Evolutionary conservation across 2,329 filamentous ascomycete species (phyloP).

Genomic region (Fusarium domesticum): DNA sequence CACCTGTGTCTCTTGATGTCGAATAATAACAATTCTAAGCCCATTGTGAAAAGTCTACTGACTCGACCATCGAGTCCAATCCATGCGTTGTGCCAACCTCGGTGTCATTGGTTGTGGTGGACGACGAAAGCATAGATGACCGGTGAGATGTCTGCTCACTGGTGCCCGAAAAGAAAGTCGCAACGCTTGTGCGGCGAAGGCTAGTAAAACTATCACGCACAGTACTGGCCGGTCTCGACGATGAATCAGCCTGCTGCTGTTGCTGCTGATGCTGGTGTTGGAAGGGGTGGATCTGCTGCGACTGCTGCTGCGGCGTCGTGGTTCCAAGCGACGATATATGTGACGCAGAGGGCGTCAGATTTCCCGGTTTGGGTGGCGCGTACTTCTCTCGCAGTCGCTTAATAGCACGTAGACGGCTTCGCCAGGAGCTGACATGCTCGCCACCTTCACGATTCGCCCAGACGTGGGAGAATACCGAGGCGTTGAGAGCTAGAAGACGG

Average conservation of each 20-base stretch:
- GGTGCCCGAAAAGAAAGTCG: conserved; percentile 59
- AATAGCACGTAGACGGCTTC: conserved; percentile 81
- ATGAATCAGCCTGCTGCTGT: conserved; percentile 24
- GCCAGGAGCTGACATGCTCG: conserved; percentile 87
- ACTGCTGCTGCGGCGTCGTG: conserved; percentile 20
- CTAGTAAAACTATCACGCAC: conserved; percentile 61
- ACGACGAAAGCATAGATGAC: conserved; percentile 55
- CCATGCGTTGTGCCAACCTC: conserved; percentile 42
- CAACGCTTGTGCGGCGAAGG: conserved; percentile 61
- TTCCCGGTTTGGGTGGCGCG: conserved; percentile 42
- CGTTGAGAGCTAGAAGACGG: conserved; percentile 84
- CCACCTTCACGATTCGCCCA: conserved; percentile 75
- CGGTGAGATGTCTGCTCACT: conserved; percentile 57
- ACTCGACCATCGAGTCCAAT: conserved; percentile 35
- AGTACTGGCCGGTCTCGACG: conserved; percentile 44
- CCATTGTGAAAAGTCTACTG: conserved; percentile 41
- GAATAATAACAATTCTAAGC: conserved; percentile 24
- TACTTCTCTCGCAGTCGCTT: conserved; percentile 73
- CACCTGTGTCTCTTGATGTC: conserved; percentile 2
- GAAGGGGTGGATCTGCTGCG: conserved; percentile 8
- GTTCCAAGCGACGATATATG: conserved; percentile 32
- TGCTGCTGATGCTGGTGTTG: conserved; percentile 10
- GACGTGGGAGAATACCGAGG: conserved; percentile 89
- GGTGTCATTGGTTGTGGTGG: conserved; percentile 52
- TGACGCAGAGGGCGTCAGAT: conserved; percentile 28